Percentiles rank a stretch among this genome's conserved stretches.
Conservation (phyloP, 768 basidiomycete species). For the Trametes cubensis region DNA sequence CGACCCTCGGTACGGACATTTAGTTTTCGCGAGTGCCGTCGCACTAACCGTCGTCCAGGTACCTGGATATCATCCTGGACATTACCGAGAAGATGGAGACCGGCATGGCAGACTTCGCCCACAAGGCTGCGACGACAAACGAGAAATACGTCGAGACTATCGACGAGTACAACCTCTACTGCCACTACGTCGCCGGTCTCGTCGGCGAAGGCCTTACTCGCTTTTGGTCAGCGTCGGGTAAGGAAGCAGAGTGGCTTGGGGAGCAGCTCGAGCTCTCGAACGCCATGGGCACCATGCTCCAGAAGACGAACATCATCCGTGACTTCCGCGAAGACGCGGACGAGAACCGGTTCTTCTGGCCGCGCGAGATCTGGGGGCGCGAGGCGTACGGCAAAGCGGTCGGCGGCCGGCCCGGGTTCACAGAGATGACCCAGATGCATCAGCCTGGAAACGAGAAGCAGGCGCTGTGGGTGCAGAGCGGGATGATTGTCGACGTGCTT, state of each 20-base stretch:
- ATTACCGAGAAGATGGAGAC: slow-evolving; percentile 85
- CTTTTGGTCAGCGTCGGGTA: slow-evolving; percentile 82
- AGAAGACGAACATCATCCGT: slow-evolving; percentile 98
- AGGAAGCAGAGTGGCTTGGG: slow-evolving; percentile 74
- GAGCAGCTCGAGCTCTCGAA: slow-evolving; percentile 87
- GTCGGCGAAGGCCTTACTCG: slow-evolving; percentile 95
- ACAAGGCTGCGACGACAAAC: slow-evolving; percentile 73
- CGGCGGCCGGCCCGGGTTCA: slow-evolving; percentile 44
- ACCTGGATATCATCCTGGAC: slow-evolving; percentile 78
- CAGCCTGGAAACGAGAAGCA: slow-evolving; percentile 57
- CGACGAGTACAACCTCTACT: slow-evolving; percentile 94
- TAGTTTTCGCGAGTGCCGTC: slow-evolving; percentile 7
- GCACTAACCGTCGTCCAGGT: slow-evolving; percentile 44
- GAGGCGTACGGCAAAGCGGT: slow-evolving; percentile 50
- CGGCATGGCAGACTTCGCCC: slow-evolving; percentile 96
- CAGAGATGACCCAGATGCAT: slow-evolving; percentile 69
- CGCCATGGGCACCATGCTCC: slow-evolving; percentile 92
- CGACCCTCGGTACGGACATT: slow-evolving; percentile 53
- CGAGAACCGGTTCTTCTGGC: slow-evolving; percentile 90
- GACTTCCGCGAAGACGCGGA: slow-evolving; percentile 93
- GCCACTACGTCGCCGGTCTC: slow-evolving; percentile 97
- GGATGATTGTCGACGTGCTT: slow-evolving; percentile 87
- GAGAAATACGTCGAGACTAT: slow-evolving; percentile 72
- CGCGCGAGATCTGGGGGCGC: slow-evolving; percentile 82
- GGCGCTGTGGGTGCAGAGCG: slow-evolving; percentile 81